Evolutionary conservation across 2,329 filamentous ascomycete genomes (phyloP).

Genomic region (Epichloe coenophiala): DNA sequence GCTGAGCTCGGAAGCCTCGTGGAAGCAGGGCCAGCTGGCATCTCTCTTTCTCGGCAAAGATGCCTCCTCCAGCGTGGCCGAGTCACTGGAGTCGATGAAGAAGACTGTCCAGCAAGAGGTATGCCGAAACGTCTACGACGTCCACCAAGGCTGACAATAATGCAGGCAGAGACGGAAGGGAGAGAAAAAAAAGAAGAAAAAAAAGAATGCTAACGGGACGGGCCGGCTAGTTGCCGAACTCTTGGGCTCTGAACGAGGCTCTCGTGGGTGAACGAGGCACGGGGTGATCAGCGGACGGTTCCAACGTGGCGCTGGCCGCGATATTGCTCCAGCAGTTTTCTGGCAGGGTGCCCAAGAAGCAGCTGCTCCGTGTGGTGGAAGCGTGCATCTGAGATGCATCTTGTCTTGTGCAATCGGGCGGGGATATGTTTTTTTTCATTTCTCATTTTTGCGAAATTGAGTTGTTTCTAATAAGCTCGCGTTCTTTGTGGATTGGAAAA

Average conservation of each 20-base stretch:
- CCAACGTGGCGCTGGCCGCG: slow-evolving; percentile 14
- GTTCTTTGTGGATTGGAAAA: too few relatives aligned
- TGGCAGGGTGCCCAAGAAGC: slow-evolving; percentile 13
- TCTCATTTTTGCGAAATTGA: too few relatives aligned
- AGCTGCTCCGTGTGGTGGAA: slow-evolving; percentile 13
- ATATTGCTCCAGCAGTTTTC: slow-evolving; percentile 13
- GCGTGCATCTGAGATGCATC: slow-evolving; percentile 8
- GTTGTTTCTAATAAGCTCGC: too few relatives aligned
- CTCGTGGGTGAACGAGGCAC: slow-evolving; percentile 8
- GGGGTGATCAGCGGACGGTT: slow-evolving; percentile 11
- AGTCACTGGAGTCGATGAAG: slow-evolving; percentile 9
- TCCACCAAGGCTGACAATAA: not conserved
- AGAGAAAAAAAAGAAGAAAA: not conserved
- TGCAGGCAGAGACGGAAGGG: too few relatives aligned
- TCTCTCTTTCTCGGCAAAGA: slow-evolving; percentile 8
- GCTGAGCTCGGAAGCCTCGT: slow-evolving; percentile 8
- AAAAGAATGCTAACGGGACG: not conserved
- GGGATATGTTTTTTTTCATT: too few relatives aligned
- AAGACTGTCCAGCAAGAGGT: slow-evolving; percentile 13
- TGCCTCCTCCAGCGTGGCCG: not conserved
- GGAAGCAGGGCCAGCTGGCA: slow-evolving; percentile 2
- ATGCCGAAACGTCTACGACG: not conserved
- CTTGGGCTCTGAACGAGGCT: slow-evolving; percentile 15
- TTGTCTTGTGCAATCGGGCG: too few relatives aligned
- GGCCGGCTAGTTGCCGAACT: slow-evolving; percentile 11